Conservation (phyloP, 495 filamentous ascomycete genomes). For the Tetracladium marchalianum region DNA sequence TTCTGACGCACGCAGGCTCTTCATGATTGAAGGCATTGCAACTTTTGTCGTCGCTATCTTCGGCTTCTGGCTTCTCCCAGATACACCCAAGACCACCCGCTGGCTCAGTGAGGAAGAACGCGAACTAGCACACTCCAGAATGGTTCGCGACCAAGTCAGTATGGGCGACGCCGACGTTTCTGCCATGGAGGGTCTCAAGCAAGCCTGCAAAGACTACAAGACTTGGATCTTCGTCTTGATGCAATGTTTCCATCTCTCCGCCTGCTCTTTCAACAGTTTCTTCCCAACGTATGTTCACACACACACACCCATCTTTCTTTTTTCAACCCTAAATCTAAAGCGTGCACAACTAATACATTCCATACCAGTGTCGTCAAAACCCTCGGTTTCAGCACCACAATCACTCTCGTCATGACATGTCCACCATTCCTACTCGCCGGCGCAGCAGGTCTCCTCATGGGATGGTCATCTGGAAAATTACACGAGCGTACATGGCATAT, state of each 20-base stretch:
- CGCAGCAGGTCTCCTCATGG: constrained; percentile 10
- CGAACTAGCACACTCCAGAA: constrained; percentile 37
- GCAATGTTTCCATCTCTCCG: constrained; percentile 13
- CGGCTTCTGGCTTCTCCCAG: constrained; percentile 16
- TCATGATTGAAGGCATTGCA: constrained; percentile 54
- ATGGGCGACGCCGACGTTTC: constrained; percentile 9
- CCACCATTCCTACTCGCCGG: constrained; percentile 12
- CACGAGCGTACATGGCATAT: constrained; percentile 7
- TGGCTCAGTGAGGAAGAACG: constrained; percentile 64
- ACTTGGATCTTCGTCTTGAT: constrained; percentile 15
- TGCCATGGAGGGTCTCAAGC: constrained; percentile 13
- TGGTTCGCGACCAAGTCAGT: constrained; percentile 21
- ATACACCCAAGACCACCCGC: constrained; percentile 67
- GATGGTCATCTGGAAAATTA: constrained; percentile 9
- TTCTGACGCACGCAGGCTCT: constrained; percentile 46
- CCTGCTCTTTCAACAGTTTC: constrained; percentile 19
- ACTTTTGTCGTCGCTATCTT: constrained; percentile 24
- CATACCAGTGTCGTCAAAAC: constrained; percentile 26
- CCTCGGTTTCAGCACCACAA: constrained; percentile 22
- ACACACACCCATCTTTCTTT: not conserved
- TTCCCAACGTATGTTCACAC: constrained; percentile 18
- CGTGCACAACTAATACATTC: not conserved
- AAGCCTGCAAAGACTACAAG: constrained; percentile 6
- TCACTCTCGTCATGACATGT: constrained; percentile 26
- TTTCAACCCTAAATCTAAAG: too few species aligned